phyloP scores from a whole-genome alignment of 768 basidiomycete species.

The Tricholoma sp. region DNA sequence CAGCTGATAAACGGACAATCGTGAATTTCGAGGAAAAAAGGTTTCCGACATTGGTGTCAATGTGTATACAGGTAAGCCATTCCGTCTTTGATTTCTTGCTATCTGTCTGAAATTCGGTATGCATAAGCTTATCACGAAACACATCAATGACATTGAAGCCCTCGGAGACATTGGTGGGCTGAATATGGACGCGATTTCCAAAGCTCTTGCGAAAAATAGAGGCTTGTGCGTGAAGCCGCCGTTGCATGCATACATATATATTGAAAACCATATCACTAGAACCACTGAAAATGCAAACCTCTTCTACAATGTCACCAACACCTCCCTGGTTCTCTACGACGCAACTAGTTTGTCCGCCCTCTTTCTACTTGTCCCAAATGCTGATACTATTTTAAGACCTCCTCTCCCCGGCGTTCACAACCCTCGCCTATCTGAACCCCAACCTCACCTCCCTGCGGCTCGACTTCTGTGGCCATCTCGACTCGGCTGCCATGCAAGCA shows the following conservation, averaged over 20 bases:
- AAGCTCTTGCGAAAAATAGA: constrained; percentile 76
- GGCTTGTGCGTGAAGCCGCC: constrained; percentile 57
- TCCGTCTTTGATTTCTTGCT: not conserved
- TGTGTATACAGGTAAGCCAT: constrained; percentile 71
- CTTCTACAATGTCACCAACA: constrained; percentile 76
- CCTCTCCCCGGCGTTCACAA: constrained; percentile 55
- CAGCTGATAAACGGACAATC: constrained; percentile 64
- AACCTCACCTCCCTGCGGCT: constrained; percentile 76
- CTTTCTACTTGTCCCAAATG: not conserved
- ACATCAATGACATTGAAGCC: constrained; percentile 87
- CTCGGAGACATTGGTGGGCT: constrained; percentile 82
- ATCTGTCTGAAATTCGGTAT: not conserved
- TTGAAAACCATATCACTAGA: constrained; percentile 29
- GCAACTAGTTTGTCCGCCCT: constrained; percentile 67
- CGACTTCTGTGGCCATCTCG: constrained; percentile 82
- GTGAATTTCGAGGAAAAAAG: constrained; percentile 65
- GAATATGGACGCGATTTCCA: constrained; percentile 82
- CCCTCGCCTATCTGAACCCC: constrained; percentile 78
- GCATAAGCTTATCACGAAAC: constrained; percentile 68
- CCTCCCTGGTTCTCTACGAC: constrained; percentile 74
- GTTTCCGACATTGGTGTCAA: constrained; percentile 64
- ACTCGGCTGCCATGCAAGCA: constrained; percentile 50
- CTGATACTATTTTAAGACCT: constrained; percentile 45
- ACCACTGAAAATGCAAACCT: constrained; percentile 75
- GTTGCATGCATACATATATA: constrained; percentile 1